Base-by-base conservation (phyloP, 78 protist genomes). In the Chrysochromulina tobinii region DNA sequence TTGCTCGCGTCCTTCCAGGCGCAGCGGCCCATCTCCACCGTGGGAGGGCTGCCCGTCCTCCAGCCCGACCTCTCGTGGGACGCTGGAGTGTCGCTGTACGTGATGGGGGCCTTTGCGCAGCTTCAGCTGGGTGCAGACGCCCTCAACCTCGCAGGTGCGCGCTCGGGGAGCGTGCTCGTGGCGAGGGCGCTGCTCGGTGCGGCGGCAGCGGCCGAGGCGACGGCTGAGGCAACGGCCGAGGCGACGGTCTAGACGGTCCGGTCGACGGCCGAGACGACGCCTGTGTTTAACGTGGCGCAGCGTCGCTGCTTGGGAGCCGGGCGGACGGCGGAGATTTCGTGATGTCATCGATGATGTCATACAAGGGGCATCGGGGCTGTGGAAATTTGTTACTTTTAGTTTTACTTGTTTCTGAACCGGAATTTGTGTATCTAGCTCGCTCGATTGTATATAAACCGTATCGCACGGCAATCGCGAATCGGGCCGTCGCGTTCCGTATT, bases 51-150 rank as follows among this genome's bases (percentile, higher is more conserved):
- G 12, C 79, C 79, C 54, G 79, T 51, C 23, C 51, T 69, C 23
- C 79, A 69, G 51, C 51, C 3, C 50, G 79, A 69, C 79, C 51
- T 69, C 23, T 69, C 79, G 11, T 69, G 79, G 79, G 79, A 12
- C 27, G 54, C 4, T 1, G 23, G 14, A 1, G 21, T 27, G 51
- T 51, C 79, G 27, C 51, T 69, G 51, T n/a, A 69, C 79, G 79
- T 69, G 79, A 69, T 69, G 79, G 72, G 72, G 68, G 79, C 79
- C 51, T 69, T 69, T 14, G 79, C 79, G 14, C 79, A 69, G 79
- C 79, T 69, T 14, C 23, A 69, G 79, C 79, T 69, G 51, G 79
- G 79, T 14, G 54, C 79, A 6, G 79, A 69, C 79, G 79, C 79
- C 11, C 79, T 69, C 79, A 69, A 69, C 14, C 51, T 69, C 23